Evolutionary conservation across 441 rosid genomes (phyloP), one percentile per base, ranked within the genome.

Genomic region (Populus hybrid): DNA sequence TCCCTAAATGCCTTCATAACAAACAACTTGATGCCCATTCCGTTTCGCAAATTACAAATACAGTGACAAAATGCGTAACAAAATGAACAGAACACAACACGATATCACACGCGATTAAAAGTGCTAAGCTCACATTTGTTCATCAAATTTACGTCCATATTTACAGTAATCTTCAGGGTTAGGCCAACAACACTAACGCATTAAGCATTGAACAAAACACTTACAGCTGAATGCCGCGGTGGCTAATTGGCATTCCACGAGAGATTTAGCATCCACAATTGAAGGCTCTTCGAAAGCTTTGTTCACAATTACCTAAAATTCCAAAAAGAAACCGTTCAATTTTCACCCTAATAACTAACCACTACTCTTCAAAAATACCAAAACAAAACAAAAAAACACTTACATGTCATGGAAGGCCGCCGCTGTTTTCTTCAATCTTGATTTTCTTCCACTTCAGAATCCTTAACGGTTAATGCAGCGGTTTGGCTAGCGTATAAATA

Each of bases 241-340:
- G 69, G 87, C 98, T 81, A 96, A 80, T 80, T 96, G 98, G 87
- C 90, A 86, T 88, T 94, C 93, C 72, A 96, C 87, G 59, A 94
- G 91, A 73, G 73, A 84, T 84, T 81, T 84, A 46, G 75, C 81
- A 85, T 90, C 95, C 81, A 85, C 75, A 78, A 74, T 79, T 59
- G 82, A 68, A 74, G 94, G 94, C 84, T 89, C 86, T 85, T 88
- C 88, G 80, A 89, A 93, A 79, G 92, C 83, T 81, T 71, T 87
- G 79, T 91, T 96, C 80, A 86, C 89, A 68, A 84, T 80, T 75
- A 93, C 98, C 98, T 96, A 81, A 72, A 35, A 77, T 36, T 18
- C 67, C 21, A 35, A 72, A 70, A 79, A 59, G 24, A 59, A 81
- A 68, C 69, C 75, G 68, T 30, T 57, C 30, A 65, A 30, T 30